Base-by-base conservation (phyloP, 169 alveolate genomes). In the Eimeria zaria region DNA sequence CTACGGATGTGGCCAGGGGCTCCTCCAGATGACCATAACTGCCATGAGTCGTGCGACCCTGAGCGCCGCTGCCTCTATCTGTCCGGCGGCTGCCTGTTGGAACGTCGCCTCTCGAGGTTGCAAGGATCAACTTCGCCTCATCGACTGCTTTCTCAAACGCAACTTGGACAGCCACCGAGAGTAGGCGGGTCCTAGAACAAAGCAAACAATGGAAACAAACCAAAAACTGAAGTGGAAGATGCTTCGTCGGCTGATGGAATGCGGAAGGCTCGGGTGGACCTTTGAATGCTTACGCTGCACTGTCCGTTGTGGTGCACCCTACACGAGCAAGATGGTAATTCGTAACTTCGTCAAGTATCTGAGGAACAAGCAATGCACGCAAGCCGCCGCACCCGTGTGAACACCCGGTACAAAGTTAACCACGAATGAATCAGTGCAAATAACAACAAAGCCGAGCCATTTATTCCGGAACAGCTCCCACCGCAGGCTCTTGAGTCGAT, bases 151-250 rank as follows among this genome's bases (percentile, higher is more conserved):
- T 87, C 46, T 87, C 93, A 87, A 87, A 87, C 33, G 83, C 93
- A 62, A 64, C 93, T 62, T 87, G 93, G 51, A 87, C 93, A 33
- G 93, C 93, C 67, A 87, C 93, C 53, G 93, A 87, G 69, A 87
- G 62, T 16, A 87, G 93, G 44, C 93, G 78, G 11, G 93, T 87
- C 67, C 93, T 87, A 83, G 41, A 60, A n/a, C 36, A 20, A 71
- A 41, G 44, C 1, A 46, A 27, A 44, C 22, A 20, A 14, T 46
- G 62, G 85, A 24, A 74, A 27, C 2, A 46, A 3, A 1, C 30
- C 33, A n/a, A 30, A 46, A 46, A 78, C 44, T 78, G 89, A 20
- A 51, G 3, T n/a, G 89, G 46, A 51, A 78, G 67, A 78, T 22
- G 8, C 51, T 8, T 78, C 9, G 46, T 5, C 55, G 20, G 89